Evolutionary conservation across 345 rosid genomes (phyloP), one percentile per base, ranked within the genome.

Genomic region (Erysimum cheiranthoides): DNA sequence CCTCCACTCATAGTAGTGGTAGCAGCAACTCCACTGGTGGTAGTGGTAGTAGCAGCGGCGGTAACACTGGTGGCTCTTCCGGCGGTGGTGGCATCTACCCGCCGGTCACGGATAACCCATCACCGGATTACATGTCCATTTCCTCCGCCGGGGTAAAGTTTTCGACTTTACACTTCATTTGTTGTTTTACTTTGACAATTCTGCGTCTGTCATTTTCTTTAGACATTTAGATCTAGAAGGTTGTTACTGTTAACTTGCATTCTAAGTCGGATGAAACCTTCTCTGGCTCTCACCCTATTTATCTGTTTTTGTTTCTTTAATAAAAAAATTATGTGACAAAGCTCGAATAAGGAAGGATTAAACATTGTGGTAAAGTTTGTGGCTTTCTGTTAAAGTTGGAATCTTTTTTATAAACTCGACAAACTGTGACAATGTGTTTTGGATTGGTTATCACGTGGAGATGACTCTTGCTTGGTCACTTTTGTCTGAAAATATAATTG

Each of bases 101-200:
- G 10, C 81, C 81, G 2, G 79, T 68, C 51, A 75, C 78, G 3
- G 82, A 57, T 40, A 72, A 75, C 70, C 75, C 81, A 58, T 80
- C 85, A 60, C 81, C 87, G 65, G 90, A 82, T 61, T 86, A 86
- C 76, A 74, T 86, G 82, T 82, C 90, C 31, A 83, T 86, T 50
- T 85, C 90, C 71, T 67, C 83, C 14, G 84, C 80, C 17, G 46
- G 53, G 85, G 90, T 85, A 66, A 86, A 75, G 66, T 58, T 63
- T 27, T 32, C 65, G 28, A 66, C 52, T 66, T 71, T 49, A 47
- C 46, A 65, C 75, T 66, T 45, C 10, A 69, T 69, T 53, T 70
- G 0, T 61, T 58, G 3, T 74, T 28, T 46, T 66, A 52, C 49
- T 59, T 53, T 68, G 3, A 8, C 56, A 13, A 18, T 31, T 40